A percentile compares a stretch with the other conserved stretches of the same genome.
Evolutionary conservation across 208 protist species (phyloP).

Genomic region (Vickermania spadyakhi): DNA sequence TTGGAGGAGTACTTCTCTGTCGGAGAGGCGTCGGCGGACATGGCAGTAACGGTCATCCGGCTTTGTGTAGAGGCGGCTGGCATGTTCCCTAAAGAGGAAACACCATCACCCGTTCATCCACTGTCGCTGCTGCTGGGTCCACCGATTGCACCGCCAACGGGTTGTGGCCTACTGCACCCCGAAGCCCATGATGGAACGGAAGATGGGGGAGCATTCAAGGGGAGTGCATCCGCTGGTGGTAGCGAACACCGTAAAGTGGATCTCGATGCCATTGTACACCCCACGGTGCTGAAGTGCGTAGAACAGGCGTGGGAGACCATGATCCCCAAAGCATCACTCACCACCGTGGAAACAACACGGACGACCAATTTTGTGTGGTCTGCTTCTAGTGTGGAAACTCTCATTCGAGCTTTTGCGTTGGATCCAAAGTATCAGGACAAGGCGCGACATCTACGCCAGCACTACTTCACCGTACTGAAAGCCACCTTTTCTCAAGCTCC

Average conservation of each 20-base stretch:
- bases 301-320: background rate
- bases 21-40: background rate
- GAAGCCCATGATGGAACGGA: too few species aligned
- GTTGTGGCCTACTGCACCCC: too few species aligned
- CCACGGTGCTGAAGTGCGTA: background rate
- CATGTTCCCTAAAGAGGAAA: background rate
- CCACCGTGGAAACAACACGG: background rate
- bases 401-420: background rate
- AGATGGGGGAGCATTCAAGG: too few species aligned
- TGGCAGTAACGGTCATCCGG: background rate
- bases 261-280: background rate
- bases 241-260: background rate
- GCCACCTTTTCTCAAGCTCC: conserved; percentile 6
- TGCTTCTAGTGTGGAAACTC: background rate
- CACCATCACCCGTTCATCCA: background rate
- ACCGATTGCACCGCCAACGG: background rate
- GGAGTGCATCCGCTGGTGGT: background rate
- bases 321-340: background rate
- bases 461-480: conserved; percentile 11
- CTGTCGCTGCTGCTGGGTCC: background rate
- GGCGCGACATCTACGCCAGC: conserved; percentile 14
- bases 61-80: background rate
- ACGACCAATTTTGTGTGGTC: background rate
- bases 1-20: background rate
- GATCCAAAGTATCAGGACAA: background rate